A percentile compares a stretch with the other conserved stretches of the same genome.
Evolutionary conservation across 306 rosid genomes (phyloP).

Genomic region (Rosa multiflora): DNA sequence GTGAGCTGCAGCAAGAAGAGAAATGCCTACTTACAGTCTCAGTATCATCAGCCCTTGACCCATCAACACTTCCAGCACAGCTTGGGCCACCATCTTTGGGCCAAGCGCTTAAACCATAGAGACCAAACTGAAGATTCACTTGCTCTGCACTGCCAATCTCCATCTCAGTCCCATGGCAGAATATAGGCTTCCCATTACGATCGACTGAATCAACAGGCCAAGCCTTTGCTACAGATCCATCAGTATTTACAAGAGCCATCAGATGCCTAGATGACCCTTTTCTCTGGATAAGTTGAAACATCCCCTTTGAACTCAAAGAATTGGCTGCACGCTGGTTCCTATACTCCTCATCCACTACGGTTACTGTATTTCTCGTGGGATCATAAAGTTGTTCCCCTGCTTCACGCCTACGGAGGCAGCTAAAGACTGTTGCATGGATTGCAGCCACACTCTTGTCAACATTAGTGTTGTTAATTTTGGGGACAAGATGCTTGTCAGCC

Average conservation of each 20-base stretch:
- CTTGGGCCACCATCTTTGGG: constrained; percentile 90
- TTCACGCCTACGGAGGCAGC: constrained; percentile 91
- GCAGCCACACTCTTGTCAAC: constrained; percentile 99
- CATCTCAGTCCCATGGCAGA: constrained; percentile 47
- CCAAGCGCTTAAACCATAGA: constrained; percentile 95
- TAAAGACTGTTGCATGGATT: constrained; percentile 94
- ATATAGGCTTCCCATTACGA: constrained; percentile 62
- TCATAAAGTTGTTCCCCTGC: constrained; percentile 83
- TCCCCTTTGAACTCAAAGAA: constrained; percentile 89
- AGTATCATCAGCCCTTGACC: constrained; percentile 74
- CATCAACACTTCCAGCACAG: constrained; percentile 85
- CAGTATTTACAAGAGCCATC: constrained; percentile 87
- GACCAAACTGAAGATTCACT: constrained; percentile 95
- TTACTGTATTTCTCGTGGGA: constrained; percentile 67
- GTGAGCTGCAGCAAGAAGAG: constrained; percentile 94
- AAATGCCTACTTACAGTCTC: constrained; percentile 77
- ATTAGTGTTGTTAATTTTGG: constrained; percentile 95
- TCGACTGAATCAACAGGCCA: constrained; percentile 90
- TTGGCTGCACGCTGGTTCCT: constrained; percentile 87
- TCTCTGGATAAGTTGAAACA: constrained; percentile 95
- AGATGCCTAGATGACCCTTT: constrained; percentile 81
- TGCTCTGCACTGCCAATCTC: constrained; percentile 72
- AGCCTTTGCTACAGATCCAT: constrained; percentile 95
- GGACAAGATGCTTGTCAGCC: constrained; percentile 97
- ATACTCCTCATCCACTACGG: constrained; percentile 85